Conservation (phyloP, 371 early-diverging fungal species). For the Batkoa obscura region DNA sequence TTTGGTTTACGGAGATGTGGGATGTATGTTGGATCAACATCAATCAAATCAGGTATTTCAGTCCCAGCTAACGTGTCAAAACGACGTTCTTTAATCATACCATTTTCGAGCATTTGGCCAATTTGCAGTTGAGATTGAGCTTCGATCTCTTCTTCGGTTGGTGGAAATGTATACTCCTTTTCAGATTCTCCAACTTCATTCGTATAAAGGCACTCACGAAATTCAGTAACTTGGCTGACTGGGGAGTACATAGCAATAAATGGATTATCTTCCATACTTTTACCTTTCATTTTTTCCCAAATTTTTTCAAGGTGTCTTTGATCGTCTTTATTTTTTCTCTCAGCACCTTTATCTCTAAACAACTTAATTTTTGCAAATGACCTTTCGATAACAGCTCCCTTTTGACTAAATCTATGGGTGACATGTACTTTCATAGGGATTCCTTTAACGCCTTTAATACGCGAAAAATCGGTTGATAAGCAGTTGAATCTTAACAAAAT, state of each 20-base stretch:
- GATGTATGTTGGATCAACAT: conserved; percentile 17
- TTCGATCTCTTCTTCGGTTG: too few relatives aligned
- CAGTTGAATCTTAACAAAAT: conserved; percentile 54
- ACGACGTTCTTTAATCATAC: too few relatives aligned
- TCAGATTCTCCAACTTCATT: conserved; percentile 10
- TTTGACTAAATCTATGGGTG: conserved; percentile 11
- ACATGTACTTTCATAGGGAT: conserved; percentile 49
- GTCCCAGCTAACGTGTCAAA: too few relatives aligned
- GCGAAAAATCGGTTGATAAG: conserved; percentile 61
- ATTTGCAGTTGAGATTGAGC: too few relatives aligned
- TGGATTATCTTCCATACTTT: conserved; percentile 12
- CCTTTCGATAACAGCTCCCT: conserved; percentile 16
- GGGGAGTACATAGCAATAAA: conserved; percentile 14
- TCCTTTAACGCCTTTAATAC: conserved; percentile 71
- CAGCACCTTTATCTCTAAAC: conserved; percentile 56
- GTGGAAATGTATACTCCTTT: conserved; percentile 2
- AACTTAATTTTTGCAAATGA: conserved; percentile 47
- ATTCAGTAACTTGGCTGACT: conserved; percentile 13
- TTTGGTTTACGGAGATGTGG: conserved; percentile 13
- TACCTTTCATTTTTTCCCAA: conserved; percentile 29
- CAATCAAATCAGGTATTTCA: too few relatives aligned
- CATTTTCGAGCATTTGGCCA: too few relatives aligned
- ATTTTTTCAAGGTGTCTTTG: conserved; percentile 35
- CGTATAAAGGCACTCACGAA: conserved; percentile 14
- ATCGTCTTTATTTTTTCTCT: conserved; percentile 45